A percentile compares a stretch with the other conserved stretches of the same genome.
These are phyloP conservation scores for Phytopythium aichiense DNA, from an alignment of 352 stramenopile genomes.

Conservation along the genomic window DNA sequence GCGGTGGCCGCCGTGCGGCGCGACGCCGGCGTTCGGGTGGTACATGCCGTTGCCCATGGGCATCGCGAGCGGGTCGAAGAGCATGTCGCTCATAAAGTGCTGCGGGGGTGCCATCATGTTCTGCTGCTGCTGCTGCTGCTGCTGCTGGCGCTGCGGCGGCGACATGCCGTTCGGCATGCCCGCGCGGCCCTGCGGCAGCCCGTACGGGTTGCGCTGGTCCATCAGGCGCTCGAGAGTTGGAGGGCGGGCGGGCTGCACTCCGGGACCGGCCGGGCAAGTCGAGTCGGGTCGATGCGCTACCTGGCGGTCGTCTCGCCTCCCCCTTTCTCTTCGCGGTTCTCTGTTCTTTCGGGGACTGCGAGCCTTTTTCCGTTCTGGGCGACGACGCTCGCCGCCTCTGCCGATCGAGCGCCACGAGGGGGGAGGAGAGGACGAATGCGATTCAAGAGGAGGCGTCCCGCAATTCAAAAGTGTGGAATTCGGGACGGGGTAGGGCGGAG, in stretches of 20 bases:
- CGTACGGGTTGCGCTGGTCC: conserved; percentile 66
- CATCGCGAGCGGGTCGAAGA: conserved; percentile 65
- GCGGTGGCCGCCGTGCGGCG: conserved; percentile 35
- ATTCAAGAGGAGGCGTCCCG: not conserved
- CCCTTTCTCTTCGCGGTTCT: not conserved
- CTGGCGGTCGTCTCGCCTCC: not conserved
- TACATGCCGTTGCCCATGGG: conserved; percentile 59
- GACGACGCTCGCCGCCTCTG: too few species aligned
- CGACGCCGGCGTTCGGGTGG: conserved; percentile 23
- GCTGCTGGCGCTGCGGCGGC: conserved; percentile 10
- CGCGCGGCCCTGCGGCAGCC: conserved; percentile 35
- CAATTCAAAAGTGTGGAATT: not conserved
- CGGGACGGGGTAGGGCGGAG: not conserved
- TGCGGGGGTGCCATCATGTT: conserved; percentile 35
- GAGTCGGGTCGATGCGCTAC: not conserved
- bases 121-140: conserved; percentile 20
- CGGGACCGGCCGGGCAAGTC: too few species aligned
- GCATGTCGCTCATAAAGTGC: conserved; percentile 77
- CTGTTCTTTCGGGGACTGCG: not conserved
- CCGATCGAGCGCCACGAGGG: not conserved
- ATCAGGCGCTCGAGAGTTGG: conserved; percentile 16
- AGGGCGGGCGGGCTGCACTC: not conserved
- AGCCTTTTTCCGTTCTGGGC: not conserved
- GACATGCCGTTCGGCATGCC: conserved; percentile 38
- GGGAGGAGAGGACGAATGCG: not conserved